phyloP scores from a whole-genome alignment of 1,284 basidiomycete species.

The Ustilago sp. region DNA sequence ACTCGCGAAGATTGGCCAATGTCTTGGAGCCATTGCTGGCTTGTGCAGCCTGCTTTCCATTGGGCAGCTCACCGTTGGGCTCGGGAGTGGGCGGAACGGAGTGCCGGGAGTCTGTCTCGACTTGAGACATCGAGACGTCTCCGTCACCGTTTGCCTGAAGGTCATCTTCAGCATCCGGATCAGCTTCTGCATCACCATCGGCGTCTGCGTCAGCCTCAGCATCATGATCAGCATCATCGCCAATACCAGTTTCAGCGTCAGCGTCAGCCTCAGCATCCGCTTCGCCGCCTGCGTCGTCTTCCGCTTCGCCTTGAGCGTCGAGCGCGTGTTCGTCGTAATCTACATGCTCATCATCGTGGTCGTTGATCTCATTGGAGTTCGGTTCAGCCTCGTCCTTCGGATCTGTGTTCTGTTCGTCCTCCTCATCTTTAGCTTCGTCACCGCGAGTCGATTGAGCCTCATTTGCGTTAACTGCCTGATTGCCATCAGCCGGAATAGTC shows the following conservation, averaged over 20 bases:
- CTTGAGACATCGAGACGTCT: slow-evolving; percentile 16
- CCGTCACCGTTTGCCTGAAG: slow-evolving; percentile 1
- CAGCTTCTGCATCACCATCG: slow-evolving; percentile 2
- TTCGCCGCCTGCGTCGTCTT: slow-evolving; percentile 17
- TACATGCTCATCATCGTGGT: slow-evolving; percentile 15
- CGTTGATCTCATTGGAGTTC: not conserved
- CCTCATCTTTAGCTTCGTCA: not conserved
- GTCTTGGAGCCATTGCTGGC: slow-evolving; percentile 9
- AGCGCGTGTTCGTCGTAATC: slow-evolving; percentile 11
- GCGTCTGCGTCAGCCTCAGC: slow-evolving; percentile 16
- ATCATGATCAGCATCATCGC: slow-evolving; percentile 10
- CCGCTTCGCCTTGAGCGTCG: slow-evolving; percentile 5
- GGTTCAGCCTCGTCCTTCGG: not conserved
- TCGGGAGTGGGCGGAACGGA: slow-evolving; percentile 25
- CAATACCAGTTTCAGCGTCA: slow-evolving; percentile 17
- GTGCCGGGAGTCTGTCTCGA: slow-evolving; percentile 17
- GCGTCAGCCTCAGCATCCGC: slow-evolving; percentile 17
- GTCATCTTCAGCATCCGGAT: slow-evolving; percentile 8
- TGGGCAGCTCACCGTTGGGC: slow-evolving; percentile 13
- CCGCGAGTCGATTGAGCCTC: not conserved
- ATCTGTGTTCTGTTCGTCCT: slow-evolving; percentile 8
- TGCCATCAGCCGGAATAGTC: not conserved
- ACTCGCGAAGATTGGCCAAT: slow-evolving; percentile 26
- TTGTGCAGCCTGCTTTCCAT: slow-evolving; percentile 5
- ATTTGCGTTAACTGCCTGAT: not conserved